Percentiles rank a stretch among this genome's conserved stretches.
phyloP scores from a whole-genome alignment of 192 early-diverging fungal species.

The Podila minutissima region DNA sequence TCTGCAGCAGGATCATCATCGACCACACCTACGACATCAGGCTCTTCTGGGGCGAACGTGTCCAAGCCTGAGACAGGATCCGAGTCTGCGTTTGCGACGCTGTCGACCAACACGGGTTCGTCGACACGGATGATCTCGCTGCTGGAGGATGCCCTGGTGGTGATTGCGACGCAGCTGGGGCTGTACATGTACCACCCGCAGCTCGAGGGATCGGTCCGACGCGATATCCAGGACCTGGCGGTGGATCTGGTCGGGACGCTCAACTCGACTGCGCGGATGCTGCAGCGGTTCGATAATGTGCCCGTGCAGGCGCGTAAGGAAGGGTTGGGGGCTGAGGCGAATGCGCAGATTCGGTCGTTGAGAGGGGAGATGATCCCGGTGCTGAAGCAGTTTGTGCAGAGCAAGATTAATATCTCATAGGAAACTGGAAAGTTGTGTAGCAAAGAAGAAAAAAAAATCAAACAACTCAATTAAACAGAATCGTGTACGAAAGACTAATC shows the following conservation, averaged over 20 bases:
- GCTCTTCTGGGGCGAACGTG: too few species aligned
- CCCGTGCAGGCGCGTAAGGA: constrained; percentile 22
- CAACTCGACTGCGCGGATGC: constrained; percentile 29
- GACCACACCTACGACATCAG: not conserved
- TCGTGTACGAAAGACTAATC: too few species aligned
- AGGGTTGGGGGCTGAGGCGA: constrained; percentile 16
- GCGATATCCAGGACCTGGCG: constrained; percentile 41
- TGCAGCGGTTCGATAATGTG: constrained; percentile 49
- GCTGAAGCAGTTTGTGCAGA: constrained; percentile 43
- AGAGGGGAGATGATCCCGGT: constrained; percentile 42
- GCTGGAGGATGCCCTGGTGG: constrained; percentile 43
- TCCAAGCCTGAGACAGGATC: not conserved
- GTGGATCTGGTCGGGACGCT: constrained; percentile 40
- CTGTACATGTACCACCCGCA: constrained; percentile 45
- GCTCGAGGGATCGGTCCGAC: constrained; percentile 19
- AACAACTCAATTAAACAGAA: too few species aligned
- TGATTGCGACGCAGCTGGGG: constrained; percentile 44
- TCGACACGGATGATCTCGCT: constrained; percentile 42
- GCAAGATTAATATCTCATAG: constrained; percentile 24
- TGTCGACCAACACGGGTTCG: constrained; percentile 39
- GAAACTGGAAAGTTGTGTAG: too few species aligned
- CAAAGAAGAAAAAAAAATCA: too few species aligned
- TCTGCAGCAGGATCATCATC: not conserved
- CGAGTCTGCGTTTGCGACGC: constrained; percentile 42
- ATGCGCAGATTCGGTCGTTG: constrained; percentile 22